Evolutionary conservation across 2,329 filamentous ascomycete species (phyloP).

Genomic region (Tolypocladium inflatum): DNA sequence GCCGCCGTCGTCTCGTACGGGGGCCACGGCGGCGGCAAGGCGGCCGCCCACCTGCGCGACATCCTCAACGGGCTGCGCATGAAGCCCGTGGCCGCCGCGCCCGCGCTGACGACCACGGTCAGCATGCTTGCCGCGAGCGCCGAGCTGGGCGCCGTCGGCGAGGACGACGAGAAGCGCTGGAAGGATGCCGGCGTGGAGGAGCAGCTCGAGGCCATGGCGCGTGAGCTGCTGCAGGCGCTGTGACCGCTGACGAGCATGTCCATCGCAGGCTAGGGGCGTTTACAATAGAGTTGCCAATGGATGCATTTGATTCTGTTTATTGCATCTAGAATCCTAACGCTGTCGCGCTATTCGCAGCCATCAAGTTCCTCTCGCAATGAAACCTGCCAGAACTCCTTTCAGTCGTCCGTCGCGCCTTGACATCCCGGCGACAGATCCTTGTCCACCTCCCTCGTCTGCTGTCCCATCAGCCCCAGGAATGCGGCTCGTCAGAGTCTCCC

Average conservation of each 20-base stretch:
- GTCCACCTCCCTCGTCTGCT: no score
- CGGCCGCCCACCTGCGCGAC: slow-evolving; percentile 8
- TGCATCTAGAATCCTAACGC: no score
- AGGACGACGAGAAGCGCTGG: slow-evolving; percentile 1
- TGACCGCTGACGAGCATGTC: background rate
- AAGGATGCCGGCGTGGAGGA: background rate
- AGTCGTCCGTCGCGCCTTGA: no score
- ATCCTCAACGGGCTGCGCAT: slow-evolving; percentile 9
- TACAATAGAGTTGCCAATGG: no score
- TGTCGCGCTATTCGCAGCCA: no score
- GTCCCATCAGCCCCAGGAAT: no score
- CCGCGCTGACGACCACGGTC: background rate
- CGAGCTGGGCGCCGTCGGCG: background rate
- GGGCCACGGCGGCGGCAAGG: slow-evolving; percentile 25
- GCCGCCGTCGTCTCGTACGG: slow-evolving; percentile 46
- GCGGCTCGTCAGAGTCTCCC: no score
- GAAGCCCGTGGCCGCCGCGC: background rate
- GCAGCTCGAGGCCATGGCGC: background rate
- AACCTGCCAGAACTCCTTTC: no score
- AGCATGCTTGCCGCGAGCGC: background rate
- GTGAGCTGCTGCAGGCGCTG: slow-evolving; percentile 1
- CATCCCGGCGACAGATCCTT: no score
- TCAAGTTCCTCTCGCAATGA: no score
- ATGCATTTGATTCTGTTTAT: no score
- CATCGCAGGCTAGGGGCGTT: background rate